Evolutionary conservation across 164 flowering plant genomes (phyloP).

Genomic region (Tetracentron sinense): DNA sequence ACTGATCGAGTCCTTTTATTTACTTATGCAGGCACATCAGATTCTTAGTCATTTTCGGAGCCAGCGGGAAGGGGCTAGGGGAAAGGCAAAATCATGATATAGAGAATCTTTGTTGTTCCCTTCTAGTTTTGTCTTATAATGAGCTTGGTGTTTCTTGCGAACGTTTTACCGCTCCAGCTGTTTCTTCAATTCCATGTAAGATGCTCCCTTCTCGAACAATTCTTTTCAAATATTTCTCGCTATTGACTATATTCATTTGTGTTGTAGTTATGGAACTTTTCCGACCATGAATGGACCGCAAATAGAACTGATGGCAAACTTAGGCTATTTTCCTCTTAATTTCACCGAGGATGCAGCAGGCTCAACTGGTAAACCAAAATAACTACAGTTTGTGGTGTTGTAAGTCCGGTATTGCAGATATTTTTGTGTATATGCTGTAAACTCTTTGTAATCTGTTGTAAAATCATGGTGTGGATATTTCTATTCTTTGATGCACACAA

Average conservation of each 20-base stretch:
- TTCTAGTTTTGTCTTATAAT: constrained; percentile 1
- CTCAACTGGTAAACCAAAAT: too few species aligned
- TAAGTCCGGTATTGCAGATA: constrained; percentile 2
- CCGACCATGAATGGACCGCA: background rate
- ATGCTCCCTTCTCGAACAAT: background rate
- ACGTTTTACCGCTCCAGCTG: background rate
- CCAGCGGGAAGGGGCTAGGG: constrained; percentile 61
- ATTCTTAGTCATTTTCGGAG: constrained; percentile 83
- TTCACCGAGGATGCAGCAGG: background rate
- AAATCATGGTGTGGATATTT: too few species aligned
- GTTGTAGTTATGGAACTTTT: background rate
- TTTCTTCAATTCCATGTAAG: constrained; percentile 5
- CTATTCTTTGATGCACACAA: too few species aligned
- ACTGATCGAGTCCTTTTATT: too few species aligned
- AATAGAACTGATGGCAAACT: background rate
- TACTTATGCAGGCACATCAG: constrained; percentile 84
- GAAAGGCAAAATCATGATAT: constrained; percentile 44
- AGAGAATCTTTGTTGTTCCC: background rate
- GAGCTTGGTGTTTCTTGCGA: constrained; percentile 1
- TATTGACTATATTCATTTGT: constrained; percentile 3
- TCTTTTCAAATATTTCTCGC: background rate
- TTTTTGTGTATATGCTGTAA: constrained; percentile 6
- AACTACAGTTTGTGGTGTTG: background rate
- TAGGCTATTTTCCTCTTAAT: constrained; percentile 1
- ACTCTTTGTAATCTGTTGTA: too few species aligned